These are phyloP conservation scores for Colletotrichum trifolii DNA, from an alignment of 2,329 filamentous ascomycete genomes.

Conservation along the genomic window DNA sequence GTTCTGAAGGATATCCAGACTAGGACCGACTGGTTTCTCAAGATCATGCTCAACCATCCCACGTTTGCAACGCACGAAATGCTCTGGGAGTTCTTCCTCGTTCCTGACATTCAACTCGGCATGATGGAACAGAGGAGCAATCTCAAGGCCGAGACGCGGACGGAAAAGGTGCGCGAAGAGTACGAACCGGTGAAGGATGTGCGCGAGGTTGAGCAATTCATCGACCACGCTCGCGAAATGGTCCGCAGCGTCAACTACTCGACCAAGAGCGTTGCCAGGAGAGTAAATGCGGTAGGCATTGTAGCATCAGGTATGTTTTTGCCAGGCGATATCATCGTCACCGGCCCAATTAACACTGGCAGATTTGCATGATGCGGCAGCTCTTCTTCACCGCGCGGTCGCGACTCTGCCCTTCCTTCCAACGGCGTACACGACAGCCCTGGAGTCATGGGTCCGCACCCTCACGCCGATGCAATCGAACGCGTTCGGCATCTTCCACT, in stretches of 20 bases:
- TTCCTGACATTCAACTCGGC: constrained; percentile 89
- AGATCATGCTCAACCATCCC: constrained; percentile 85
- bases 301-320: constrained; percentile 65
- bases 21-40: constrained; percentile 87
- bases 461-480: constrained; percentile 76
- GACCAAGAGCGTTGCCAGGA: constrained; percentile 83
- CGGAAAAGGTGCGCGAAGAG: constrained; percentile 89
- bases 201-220: constrained; percentile 91
- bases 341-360: constrained; percentile 25
- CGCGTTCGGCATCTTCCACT: constrained; percentile 79
- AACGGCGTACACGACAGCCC: constrained; percentile 72
- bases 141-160: constrained; percentile 84
- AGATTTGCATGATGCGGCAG: constrained; percentile 77
- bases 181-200: constrained; percentile 86
- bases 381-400: constrained; percentile 63
- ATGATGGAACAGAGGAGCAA: constrained; percentile 91
- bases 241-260: constrained; percentile 86
- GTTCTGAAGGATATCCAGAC: constrained; percentile 89
- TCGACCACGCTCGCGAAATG: constrained; percentile 90
- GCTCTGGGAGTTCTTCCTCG: constrained; percentile 98
- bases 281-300: constrained; percentile 79
- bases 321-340: not conserved
- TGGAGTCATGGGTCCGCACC: constrained; percentile 77
- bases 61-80: constrained; percentile 97
- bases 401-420: constrained; percentile 75